phyloP scores from a whole-genome alignment of 371 early-diverging fungal genomes.

The Lichtheimia ramosa region DNA sequence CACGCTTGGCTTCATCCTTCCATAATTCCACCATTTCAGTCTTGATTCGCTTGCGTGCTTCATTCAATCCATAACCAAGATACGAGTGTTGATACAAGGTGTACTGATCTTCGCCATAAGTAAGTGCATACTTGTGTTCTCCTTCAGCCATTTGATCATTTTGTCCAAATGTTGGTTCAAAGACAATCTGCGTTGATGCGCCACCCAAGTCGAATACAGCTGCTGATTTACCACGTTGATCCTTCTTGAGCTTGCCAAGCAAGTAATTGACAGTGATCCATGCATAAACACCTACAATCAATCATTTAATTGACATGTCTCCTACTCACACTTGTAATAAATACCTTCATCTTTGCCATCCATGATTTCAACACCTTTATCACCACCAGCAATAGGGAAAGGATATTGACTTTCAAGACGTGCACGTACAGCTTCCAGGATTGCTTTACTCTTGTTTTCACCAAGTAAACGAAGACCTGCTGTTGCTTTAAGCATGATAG shows the following conservation, averaged over 20 bases:
- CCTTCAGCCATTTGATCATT: conserved; percentile 53
- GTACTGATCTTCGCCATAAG: conserved; percentile 71
- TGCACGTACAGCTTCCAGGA: conserved; percentile 71
- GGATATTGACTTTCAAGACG: conserved; percentile 76
- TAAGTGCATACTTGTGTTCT: conserved; percentile 67
- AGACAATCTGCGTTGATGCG: conserved; percentile 94
- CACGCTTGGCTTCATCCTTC: conserved; percentile 23
- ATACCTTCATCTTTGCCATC: conserved; percentile 92
- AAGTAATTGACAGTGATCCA: conserved; percentile 98
- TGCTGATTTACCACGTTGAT: conserved; percentile 62
- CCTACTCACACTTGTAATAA: not conserved
- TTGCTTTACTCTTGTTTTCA: conserved; percentile 58
- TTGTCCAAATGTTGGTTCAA: conserved; percentile 74
- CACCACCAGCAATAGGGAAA: conserved; percentile 68
- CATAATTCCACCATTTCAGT: conserved; percentile 23
- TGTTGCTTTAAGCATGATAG: conserved; percentile 94
- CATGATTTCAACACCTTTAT: conserved; percentile 87
- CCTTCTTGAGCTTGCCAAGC: conserved; percentile 54
- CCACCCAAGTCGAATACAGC: conserved; percentile 97
- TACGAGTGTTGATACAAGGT: conserved; percentile 93
- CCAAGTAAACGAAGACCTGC: conserved; percentile 89
- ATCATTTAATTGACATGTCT: not conserved
- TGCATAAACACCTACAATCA: conserved; percentile 82
- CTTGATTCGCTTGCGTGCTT: conserved; percentile 64
- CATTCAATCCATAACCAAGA: conserved; percentile 87